These are phyloP conservation scores for Trichoderma guizhouense DNA, from an alignment of 2,329 filamentous ascomycete genomes.

Conservation along the genomic window DNA sequence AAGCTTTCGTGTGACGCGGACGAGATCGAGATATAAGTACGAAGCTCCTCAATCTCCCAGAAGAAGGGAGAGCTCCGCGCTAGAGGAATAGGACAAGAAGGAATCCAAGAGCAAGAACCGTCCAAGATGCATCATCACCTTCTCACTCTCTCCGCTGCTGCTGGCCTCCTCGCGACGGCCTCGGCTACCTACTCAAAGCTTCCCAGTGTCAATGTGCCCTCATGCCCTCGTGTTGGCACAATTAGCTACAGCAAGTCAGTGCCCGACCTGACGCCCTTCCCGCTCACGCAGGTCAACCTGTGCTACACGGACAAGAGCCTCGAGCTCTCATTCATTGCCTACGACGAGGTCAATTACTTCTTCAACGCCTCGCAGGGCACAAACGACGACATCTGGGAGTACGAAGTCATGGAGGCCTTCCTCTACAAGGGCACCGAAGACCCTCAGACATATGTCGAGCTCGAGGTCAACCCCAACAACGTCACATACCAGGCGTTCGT, in stretches of 20 bases:
- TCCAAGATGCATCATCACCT: conserved; percentile 7
- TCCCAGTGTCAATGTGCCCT: conserved; percentile 36
- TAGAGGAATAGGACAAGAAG: not conserved
- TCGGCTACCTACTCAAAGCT: conserved; percentile 12
- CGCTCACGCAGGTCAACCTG: conserved; percentile 43
- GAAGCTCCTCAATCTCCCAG: not conserved
- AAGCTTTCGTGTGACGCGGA: not conserved
- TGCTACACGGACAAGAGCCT: conserved; percentile 44
- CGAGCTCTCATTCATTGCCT: conserved; percentile 42
- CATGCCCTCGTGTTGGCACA: conserved; percentile 36
- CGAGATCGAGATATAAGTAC: not conserved
- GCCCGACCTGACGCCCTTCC: conserved; percentile 40
- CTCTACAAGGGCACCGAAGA: conserved; percentile 44
- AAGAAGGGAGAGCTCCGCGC: not conserved
- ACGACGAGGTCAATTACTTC: conserved; percentile 46
- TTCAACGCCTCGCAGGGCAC: conserved; percentile 41
- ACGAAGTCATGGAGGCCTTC: conserved; percentile 52
- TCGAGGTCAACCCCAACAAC: conserved; percentile 49
- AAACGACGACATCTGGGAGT: conserved; percentile 47
- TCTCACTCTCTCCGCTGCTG: conserved; percentile 6
- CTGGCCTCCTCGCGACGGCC: conserved; percentile 9
- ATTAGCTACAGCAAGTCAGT: conserved; percentile 41
- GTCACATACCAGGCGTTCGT: conserved; percentile 50
- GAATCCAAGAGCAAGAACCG: not conserved
- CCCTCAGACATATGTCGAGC: conserved; percentile 49